A percentile compares a stretch with the other conserved stretches of the same genome.
phyloP scores from a whole-genome alignment of 2,329 filamentous ascomycete species.

The Ophiostoma piceae region DNA sequence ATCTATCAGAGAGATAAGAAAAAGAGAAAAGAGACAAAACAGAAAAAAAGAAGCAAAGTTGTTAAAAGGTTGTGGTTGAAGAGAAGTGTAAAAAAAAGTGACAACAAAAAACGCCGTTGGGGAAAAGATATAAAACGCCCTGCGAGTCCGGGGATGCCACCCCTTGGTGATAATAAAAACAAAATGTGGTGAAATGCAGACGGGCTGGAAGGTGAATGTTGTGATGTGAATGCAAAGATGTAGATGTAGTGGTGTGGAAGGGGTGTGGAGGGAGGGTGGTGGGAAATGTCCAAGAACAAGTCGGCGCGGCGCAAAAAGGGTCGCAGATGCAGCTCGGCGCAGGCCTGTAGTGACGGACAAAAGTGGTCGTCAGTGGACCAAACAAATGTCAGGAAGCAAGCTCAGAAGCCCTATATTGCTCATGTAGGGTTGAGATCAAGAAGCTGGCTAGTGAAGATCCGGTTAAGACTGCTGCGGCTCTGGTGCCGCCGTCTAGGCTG shows the following conservation, averaged over 20 bases:
- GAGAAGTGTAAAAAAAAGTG: background rate
- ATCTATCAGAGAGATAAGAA: conserved; percentile 8
- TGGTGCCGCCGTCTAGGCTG: conserved; percentile 30
- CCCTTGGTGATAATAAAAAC: conserved; percentile 1
- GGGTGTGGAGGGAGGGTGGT: background rate
- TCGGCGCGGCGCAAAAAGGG: background rate
- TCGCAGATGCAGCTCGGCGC: background rate
- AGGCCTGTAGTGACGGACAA: background rate
- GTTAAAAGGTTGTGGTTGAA: background rate
- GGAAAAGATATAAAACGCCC: conserved; percentile 11
- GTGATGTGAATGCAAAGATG: background rate
- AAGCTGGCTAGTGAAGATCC: conserved; percentile 30
- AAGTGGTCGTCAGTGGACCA: background rate
- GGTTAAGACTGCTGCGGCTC: conserved; percentile 31
- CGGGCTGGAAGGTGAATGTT: background rate
- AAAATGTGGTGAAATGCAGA: background rate
- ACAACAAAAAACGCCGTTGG: background rate
- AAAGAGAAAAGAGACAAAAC: background rate
- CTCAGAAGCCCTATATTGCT: background rate
- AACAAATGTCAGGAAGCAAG: background rate
- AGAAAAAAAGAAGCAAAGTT: background rate
- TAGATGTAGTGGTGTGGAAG: background rate
- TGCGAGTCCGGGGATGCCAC: background rate
- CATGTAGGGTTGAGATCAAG: conserved; percentile 29
- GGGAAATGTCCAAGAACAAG: background rate